Evolutionary conservation across 2,329 filamentous ascomycete species (phyloP), one percentile per base, ranked within the genome.

Genomic region (Arthroderma sp.): DNA sequence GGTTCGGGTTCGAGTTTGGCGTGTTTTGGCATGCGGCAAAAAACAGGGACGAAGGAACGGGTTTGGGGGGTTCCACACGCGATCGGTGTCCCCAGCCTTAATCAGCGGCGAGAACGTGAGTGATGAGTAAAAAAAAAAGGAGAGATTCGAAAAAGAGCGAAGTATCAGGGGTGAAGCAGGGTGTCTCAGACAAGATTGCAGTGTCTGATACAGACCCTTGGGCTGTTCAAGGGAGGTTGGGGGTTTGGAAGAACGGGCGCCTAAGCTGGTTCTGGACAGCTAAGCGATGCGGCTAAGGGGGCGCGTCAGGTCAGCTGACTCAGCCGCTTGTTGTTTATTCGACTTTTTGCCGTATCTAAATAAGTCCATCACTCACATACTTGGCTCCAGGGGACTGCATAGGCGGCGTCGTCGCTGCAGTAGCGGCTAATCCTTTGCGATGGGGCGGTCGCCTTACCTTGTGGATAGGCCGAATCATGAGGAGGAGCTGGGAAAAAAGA

Each of bases 181-280:
- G 25, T 33, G 44, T 51, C 44, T 51, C 44, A 51, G 44, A 51
- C 25, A 19, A 51, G 43, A 33, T 51, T 51, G 44, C 44, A 19
- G 17, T n/a, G 25, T 33, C 44, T 51, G 44, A 51, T 51, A 51
- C 44, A 51, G 44, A 51, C 44, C 44, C 44, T 51, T 51, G 44
- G 44, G 44, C 28, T 23, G 15, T 19, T 44, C 13, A 38, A 17
- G 28, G 38, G 54, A 43, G 54, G 54, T 55, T 55, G 54, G 54
- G 39, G 17, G 9, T n/a, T 9, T 4, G 38, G 37, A 28, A 17
- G 17, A 23, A n/a, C n/a, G n/a, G 54, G 54, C 54, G 54, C 33
- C 54, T 55, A 55, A 55, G 25, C 54, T 55, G 37, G 37, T 39
- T 55, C 39, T 31, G 54, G 54, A 55, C 54, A 55, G 37, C 25